These are phyloP conservation scores for Zymoseptoria crescenta DNA, from an alignment of 2,329 filamentous ascomycete genomes.

Conservation along the genomic window DNA sequence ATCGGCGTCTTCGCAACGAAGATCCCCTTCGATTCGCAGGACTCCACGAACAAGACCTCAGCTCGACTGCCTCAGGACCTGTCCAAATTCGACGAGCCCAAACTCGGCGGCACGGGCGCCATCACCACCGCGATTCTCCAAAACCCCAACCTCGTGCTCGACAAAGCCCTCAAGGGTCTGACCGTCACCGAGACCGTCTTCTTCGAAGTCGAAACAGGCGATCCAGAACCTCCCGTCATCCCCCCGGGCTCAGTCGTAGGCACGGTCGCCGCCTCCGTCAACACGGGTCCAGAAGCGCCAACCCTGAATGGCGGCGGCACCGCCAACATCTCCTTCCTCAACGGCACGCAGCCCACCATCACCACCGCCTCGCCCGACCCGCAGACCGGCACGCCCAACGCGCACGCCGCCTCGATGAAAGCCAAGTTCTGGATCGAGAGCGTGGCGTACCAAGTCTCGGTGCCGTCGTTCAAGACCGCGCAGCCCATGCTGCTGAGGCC, in stretches of 20 bases:
- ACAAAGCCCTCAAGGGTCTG: conserved; percentile 24
- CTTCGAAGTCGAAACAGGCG: conserved; percentile 27
- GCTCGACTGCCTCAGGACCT: conserved; percentile 29
- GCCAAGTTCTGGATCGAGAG: conserved; percentile 30
- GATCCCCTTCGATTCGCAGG: conserved; percentile 5
- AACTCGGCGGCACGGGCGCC: conserved; percentile 15
- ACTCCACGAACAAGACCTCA: conserved; percentile 9
- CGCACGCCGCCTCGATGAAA: conserved; percentile 20
- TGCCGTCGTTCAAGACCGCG: conserved; percentile 13
- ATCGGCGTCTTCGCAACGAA: conserved; percentile 4
- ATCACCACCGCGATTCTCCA: conserved; percentile 27
- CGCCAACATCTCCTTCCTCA: conserved; percentile 27
- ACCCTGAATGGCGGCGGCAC: conserved; percentile 27
- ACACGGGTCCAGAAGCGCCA: too few relatives aligned
- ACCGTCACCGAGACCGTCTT: conserved; percentile 26
- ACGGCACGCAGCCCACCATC: conserved; percentile 5
- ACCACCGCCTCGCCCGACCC: conserved; percentile 1
- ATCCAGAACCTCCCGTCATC: conserved; percentile 3
- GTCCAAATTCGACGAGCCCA: conserved; percentile 16
- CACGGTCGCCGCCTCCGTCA: too few relatives aligned
- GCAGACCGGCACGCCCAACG: conserved; percentile 19
- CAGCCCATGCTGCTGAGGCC: conserved; percentile 5
- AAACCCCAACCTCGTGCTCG: conserved; percentile 13
- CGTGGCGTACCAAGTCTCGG: conserved; percentile 19
- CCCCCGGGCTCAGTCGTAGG: too few relatives aligned